Evolutionary conservation across 129 eudicot species (phyloP).

Genomic region (Ambrosia trifida): DNA sequence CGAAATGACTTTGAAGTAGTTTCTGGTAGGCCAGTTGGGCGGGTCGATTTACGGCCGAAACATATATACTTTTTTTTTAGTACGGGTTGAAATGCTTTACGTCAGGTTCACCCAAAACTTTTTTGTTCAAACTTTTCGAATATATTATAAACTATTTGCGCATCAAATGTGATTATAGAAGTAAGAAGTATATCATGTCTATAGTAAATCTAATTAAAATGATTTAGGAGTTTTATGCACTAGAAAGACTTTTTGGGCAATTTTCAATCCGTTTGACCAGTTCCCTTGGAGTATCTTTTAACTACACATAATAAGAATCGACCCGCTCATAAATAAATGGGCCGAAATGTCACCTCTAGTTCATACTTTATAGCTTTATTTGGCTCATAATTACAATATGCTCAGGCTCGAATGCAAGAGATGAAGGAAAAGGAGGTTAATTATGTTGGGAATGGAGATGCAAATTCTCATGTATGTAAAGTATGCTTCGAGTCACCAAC

Average conservation of each 20-base stretch:
- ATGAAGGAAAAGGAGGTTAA: conserved; percentile 75
- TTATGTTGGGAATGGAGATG: conserved; percentile 75
- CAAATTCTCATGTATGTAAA: conserved; percentile 90
- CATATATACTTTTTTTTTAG: not conserved
- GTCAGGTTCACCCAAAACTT: no score
- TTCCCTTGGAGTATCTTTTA: not conserved
- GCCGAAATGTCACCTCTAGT: not conserved
- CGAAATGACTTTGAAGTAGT: not conserved
- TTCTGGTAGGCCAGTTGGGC: not conserved
- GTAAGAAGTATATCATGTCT: not conserved
- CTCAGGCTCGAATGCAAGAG: conserved; percentile 98
- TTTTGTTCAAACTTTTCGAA: not conserved
- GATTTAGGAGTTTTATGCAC: not conserved
- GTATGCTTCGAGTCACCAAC: conserved; percentile 92
- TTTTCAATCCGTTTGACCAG: not conserved
- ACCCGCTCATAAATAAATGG: not conserved
- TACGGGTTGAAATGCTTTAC: not conserved
- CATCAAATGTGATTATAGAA: not conserved
- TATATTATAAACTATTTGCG: not conserved
- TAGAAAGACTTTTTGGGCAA: not conserved
- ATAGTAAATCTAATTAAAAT: not conserved
- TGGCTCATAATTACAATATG: conserved; percentile 18
- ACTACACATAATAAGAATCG: not conserved
- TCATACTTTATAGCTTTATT: not conserved
- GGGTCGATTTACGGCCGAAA: not conserved